A percentile compares a stretch with the other conserved stretches of the same genome.
Conservation (phyloP, 2,329 filamentous ascomycete species). For the Aspergillus carbonarius region DNA sequence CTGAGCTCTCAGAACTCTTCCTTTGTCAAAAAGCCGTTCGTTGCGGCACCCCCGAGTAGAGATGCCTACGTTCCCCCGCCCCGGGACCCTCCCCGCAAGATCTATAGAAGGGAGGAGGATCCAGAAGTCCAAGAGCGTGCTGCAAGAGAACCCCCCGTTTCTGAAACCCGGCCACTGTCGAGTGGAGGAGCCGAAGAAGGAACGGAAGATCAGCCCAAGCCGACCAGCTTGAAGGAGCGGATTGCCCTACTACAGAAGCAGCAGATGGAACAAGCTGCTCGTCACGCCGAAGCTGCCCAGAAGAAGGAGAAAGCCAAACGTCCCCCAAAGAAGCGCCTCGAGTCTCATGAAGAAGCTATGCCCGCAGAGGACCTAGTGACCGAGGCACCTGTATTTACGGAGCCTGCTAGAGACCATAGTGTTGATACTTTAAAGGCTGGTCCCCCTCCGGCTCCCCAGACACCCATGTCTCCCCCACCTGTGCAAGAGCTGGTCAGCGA, state of each 20-base stretch:
- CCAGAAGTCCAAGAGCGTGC: slow-evolving; percentile 48
- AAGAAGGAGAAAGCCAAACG: slow-evolving; percentile 90
- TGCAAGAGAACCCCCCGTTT: slow-evolving; percentile 35
- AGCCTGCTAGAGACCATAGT: slow-evolving; percentile 37
- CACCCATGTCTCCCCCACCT: slow-evolving; percentile 38
- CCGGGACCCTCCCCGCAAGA: slow-evolving; percentile 69
- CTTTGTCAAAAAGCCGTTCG: slow-evolving; percentile 96
- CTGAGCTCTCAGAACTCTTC: slow-evolving; percentile 57
- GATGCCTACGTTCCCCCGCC: slow-evolving; percentile 81
- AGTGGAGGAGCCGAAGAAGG: slow-evolving; percentile 55
- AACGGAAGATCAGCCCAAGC: slow-evolving; percentile 79
- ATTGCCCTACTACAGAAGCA: slow-evolving; percentile 93
- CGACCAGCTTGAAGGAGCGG: slow-evolving; percentile 88
- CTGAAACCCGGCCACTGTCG: slow-evolving; percentile 30
- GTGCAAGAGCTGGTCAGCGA: slow-evolving; percentile 59
- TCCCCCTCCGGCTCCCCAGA: slow-evolving; percentile 36
- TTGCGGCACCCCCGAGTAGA: slow-evolving; percentile 88
- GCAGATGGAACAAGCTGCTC: slow-evolving; percentile 82
- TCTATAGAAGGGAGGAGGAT: slow-evolving; percentile 87
- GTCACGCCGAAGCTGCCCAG: slow-evolving; percentile 72
- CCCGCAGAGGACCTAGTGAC: slow-evolving; percentile 26
- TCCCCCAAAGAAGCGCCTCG: slow-evolving; percentile 64
- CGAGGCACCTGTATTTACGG: slow-evolving; percentile 32
- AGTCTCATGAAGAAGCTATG: slow-evolving; percentile 39
- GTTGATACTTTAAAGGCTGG: slow-evolving; percentile 33